Evolutionary conservation across 2,329 filamentous ascomycete species (phyloP).

Genomic region (Dothistroma septosporum): DNA sequence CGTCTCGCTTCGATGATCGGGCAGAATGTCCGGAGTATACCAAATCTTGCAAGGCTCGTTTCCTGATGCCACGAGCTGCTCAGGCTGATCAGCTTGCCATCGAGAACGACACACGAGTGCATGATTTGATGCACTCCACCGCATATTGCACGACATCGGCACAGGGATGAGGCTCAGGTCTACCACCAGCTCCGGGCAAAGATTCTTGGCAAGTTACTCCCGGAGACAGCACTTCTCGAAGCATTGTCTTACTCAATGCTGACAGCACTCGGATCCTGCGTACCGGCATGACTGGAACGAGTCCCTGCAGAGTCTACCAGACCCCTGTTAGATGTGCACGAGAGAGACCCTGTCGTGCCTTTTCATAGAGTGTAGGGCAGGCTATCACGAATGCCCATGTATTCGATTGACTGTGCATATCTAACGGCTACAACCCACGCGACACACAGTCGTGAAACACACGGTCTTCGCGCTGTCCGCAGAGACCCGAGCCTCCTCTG

Average conservation of each 20-base stretch:
- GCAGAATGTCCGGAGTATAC: background rate
- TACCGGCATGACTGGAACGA: background rate
- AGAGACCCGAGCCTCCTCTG: background rate
- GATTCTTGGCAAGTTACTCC: background rate
- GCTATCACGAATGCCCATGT: background rate
- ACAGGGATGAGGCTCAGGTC: background rate
- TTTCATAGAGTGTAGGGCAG: background rate
- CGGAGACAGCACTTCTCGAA: background rate
- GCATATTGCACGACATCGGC: background rate
- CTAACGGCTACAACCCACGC: background rate
- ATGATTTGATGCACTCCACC: background rate
- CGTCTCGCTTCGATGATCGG: background rate
- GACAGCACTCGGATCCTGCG: background rate
- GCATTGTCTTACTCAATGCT: slow-evolving; percentile 2
- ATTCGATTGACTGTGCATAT: background rate
- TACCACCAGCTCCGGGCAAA: background rate
- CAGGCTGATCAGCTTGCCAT: background rate
- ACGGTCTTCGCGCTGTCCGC: slow-evolving; percentile 2
- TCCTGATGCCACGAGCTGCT: background rate
- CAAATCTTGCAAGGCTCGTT: background rate
- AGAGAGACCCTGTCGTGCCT: background rate
- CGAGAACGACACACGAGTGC: background rate
- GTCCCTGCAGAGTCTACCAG: background rate
- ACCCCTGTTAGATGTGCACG: background rate
- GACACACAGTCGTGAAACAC: background rate